Conservation (phyloP, 441 rosid genomes). For the Manihot esculenta region DNA sequence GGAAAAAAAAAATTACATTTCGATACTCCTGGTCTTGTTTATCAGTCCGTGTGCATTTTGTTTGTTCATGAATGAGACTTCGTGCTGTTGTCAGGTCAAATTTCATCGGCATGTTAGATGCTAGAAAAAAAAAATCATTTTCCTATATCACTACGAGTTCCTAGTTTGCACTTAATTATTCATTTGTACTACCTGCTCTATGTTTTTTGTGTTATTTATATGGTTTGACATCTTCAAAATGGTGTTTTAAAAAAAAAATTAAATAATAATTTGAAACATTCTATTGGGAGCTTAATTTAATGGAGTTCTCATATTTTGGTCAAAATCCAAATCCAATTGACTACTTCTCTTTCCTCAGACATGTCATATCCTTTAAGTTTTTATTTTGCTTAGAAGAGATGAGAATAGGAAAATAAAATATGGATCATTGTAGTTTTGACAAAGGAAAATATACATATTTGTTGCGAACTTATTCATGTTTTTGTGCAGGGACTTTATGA, state of each 20-base stretch:
- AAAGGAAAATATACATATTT: background rate
- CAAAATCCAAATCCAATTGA: background rate
- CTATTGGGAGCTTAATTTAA: background rate
- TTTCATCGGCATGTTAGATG: conserved; percentile 9
- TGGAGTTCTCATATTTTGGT: background rate
- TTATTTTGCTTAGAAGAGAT: background rate
- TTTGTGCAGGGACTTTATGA: conserved; percentile 55
- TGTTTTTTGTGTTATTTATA: background rate
- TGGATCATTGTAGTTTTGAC: background rate
- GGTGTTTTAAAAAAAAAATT: background rate
- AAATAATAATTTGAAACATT: too few relatives aligned
- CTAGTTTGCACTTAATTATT: background rate
- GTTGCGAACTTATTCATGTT: conserved; percentile 19
- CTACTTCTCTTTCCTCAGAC: background rate
- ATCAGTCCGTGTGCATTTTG: background rate
- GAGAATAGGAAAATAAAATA: background rate
- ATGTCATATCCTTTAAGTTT: background rate
- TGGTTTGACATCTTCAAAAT: background rate
- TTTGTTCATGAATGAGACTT: background rate
- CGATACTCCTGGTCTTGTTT: background rate
- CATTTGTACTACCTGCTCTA: background rate
- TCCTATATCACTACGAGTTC: background rate
- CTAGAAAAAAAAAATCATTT: background rate
- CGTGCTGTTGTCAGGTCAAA: background rate
- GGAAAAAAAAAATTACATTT: background rate